A percentile compares a stretch with the other conserved stretches of the same genome.
Conservation (phyloP, 352 stramenopile genomes). For the Phytophthora agathidicida region DNA sequence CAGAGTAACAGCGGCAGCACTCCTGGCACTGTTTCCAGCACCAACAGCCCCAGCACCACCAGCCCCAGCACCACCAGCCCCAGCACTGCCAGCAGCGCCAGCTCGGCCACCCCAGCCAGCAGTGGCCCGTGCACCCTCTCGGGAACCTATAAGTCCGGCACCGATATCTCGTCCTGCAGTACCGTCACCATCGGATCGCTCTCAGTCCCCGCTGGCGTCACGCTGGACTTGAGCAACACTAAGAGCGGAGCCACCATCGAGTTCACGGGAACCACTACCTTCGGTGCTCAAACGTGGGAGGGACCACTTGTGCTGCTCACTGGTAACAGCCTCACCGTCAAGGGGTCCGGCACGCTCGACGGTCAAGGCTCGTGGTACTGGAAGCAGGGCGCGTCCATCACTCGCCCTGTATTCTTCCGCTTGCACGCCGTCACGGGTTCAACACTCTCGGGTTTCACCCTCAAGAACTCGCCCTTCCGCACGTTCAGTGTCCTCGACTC, state of each 20-base stretch:
- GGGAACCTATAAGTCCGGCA: slow-evolving; percentile 13
- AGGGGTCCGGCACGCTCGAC: slow-evolving; percentile 33
- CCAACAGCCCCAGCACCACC: no score
- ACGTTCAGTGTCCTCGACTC: slow-evolving; percentile 19
- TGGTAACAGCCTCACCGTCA: slow-evolving; percentile 25
- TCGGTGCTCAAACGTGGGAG: slow-evolving; percentile 26
- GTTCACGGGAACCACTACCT: slow-evolving; percentile 32
- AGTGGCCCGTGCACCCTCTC: slow-evolving; percentile 33
- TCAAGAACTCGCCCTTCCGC: slow-evolving; percentile 14
- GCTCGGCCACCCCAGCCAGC: no score
- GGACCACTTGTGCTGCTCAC: slow-evolving; percentile 26
- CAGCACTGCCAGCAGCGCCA: no score
- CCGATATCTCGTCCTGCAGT: slow-evolving; percentile 27
- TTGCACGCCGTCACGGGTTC: not conserved
- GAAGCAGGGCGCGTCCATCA: slow-evolving; percentile 31
- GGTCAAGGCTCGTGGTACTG: slow-evolving; percentile 41
- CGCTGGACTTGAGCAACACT: slow-evolving; percentile 23
- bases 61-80: no score
- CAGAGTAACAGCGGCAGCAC: not conserved
- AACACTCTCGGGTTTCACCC: not conserved
- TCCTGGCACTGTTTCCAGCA: no score
- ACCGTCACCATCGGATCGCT: slow-evolving; percentile 27
- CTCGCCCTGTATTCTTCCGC: slow-evolving; percentile 32
- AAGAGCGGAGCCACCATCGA: slow-evolving; percentile 26
- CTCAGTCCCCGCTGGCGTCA: not conserved